Base-by-base conservation (phyloP, 257 asterid genomes). In the Vinca minor region DNA sequence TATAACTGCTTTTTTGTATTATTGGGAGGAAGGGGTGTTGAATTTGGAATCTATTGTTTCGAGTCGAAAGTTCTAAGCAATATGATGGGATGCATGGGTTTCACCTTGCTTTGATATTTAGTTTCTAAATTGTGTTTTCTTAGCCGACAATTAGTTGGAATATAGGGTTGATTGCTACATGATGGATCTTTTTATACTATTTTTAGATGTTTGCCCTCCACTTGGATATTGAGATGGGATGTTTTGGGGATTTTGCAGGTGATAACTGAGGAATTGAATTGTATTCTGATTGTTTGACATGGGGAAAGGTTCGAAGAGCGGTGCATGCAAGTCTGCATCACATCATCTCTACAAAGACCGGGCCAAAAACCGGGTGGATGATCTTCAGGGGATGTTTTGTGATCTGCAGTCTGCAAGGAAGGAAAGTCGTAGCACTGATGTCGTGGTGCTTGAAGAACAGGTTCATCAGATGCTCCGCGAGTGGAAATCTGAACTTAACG, bases 391-490 rank as follows among this genome's bases (percentile, higher is more conserved):
- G 21, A 82, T 93, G 84, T 84, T 93, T 75, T 78, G 77, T 18
- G 85, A 85, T 81, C 89, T 87, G 68, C 97, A 84, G 63, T 84
- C 89, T 55, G 96, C 95, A 13, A 80, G 96, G 89, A 87, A 87
- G 81, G 99, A 93, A 74, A 87, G 98, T 72, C 91, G 99, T 42
- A 47, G 81, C 8, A 69, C 71, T 48, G 98, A 93, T 68, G 91
- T 73, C 62, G 83, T 85, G 25, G 71, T 93, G 79, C 95, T 89
- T 32, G 98, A 93, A 74, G 98, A 89, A 83, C 98, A 93, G 82
- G 92, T 93, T 64, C 85, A 89, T 66, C 99, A 84, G 88, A 81
- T 87, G 96, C 99, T 93, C 55, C 97, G 99, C 0, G 97, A 93
- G 64, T 93, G 97, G 97, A 82, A 89, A 69, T 77, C 94, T 59